Evolutionary conservation across 345 rosid genomes (phyloP).

Genomic region (Limnanthes douglasii): DNA sequence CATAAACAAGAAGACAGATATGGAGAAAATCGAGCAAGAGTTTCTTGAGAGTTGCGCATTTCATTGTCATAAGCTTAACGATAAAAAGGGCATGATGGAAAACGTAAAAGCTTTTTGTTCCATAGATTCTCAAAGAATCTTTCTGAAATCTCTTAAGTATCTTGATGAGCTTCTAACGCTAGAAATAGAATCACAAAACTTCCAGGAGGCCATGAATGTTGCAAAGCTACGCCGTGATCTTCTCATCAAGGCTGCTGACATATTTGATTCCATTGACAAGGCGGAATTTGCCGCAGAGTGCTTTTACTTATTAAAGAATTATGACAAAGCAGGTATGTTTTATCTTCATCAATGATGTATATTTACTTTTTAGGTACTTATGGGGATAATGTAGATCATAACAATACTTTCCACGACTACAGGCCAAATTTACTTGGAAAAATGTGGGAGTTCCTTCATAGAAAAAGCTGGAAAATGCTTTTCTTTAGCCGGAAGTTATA

Average conservation of each 20-base stretch:
- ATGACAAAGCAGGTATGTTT: slow-evolving; percentile 22
- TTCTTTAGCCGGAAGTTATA: slow-evolving; percentile 14
- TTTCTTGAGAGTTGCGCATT: slow-evolving; percentile 24
- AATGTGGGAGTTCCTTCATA: slow-evolving; percentile 17
- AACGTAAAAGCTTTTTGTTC: slow-evolving; percentile 17
- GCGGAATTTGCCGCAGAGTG: slow-evolving; percentile 32
- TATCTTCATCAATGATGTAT: too few relatives aligned
- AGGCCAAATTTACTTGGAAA: slow-evolving; percentile 26
- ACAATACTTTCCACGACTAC: background rate
- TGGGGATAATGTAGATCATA: too few relatives aligned
- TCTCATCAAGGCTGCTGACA: slow-evolving; percentile 29
- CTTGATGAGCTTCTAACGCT: slow-evolving; percentile 20
- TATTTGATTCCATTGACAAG: slow-evolving; percentile 26
- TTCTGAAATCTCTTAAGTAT: slow-evolving; percentile 14
- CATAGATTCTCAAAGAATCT: slow-evolving; percentile 10
- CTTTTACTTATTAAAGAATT: slow-evolving; percentile 19
- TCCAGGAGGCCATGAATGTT: slow-evolving; percentile 18
- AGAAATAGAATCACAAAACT: slow-evolving; percentile 24
- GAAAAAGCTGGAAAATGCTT: slow-evolving; percentile 35
- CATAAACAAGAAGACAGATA: slow-evolving; percentile 6
- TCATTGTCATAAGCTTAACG: slow-evolving; percentile 14
- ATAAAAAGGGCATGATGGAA: slow-evolving; percentile 18
- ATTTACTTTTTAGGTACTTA: too few relatives aligned
- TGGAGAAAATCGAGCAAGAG: slow-evolving; percentile 15
- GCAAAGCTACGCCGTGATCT: slow-evolving; percentile 24